Percentiles rank a stretch among this genome's conserved stretches.
phyloP scores from a whole-genome alignment of 2,329 filamentous ascomycete genomes.

The Neonectria ditissima region DNA sequence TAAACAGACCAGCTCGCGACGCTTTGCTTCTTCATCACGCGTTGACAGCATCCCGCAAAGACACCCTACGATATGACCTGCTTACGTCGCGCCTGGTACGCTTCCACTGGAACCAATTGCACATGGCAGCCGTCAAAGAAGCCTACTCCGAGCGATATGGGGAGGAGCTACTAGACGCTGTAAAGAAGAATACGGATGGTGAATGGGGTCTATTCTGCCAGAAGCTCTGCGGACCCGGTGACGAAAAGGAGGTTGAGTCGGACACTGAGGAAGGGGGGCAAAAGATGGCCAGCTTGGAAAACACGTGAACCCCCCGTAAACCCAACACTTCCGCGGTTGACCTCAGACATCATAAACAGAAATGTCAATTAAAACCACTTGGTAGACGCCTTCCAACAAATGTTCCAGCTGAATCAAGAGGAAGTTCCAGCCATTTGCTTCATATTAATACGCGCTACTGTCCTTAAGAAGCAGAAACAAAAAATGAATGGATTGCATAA shows the following conservation, averaged over 20 bases:
- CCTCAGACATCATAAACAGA: too few relatives aligned
- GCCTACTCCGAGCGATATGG: slow-evolving; percentile 85
- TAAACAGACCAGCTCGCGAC: slow-evolving; percentile 94
- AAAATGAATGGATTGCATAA: neutral
- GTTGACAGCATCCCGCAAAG: slow-evolving; percentile 77
- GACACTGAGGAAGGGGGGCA: neutral
- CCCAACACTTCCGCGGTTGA: too few relatives aligned
- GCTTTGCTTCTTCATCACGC: slow-evolving; percentile 92
- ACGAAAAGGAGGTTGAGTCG: neutral
- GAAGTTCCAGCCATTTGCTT: too few relatives aligned
- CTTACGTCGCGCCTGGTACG: slow-evolving; percentile 89
- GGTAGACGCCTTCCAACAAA: too few relatives aligned
- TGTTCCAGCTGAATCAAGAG: too few relatives aligned
- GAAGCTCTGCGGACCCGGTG: slow-evolving; percentile 64
- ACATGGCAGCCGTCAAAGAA: slow-evolving; percentile 82
- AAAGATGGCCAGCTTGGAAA: neutral
- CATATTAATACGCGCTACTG: too few relatives aligned
- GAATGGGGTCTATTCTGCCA: slow-evolving; percentile 84
- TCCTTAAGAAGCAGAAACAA: too few relatives aligned
- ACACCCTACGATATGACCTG: slow-evolving; percentile 82
- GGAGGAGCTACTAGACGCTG: slow-evolving; percentile 78
- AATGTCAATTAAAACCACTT: too few relatives aligned
- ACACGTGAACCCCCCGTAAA: too few relatives aligned
- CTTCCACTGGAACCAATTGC: slow-evolving; percentile 90
- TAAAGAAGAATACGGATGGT: slow-evolving; percentile 79